Conservation (phyloP, 805 yeast genomes). For the Wilhelminamyces savonicus region DNA sequence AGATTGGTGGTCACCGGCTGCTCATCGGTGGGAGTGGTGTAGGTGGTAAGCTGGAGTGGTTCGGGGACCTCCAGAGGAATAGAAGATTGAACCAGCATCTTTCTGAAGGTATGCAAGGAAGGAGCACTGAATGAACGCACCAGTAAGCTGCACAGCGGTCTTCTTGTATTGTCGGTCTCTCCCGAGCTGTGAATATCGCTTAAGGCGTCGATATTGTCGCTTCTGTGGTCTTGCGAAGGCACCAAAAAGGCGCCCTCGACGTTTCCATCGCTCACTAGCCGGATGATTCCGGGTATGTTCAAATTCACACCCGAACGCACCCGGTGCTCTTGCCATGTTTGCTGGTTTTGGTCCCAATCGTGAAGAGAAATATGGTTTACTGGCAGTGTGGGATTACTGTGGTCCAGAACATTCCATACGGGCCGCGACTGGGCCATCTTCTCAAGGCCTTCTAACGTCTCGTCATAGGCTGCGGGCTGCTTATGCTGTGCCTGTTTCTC, state of each 20-base stretch:
- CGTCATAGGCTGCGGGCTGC: conserved; percentile 9
- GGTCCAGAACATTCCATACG: conserved; percentile 1
- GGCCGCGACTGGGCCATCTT: conserved; percentile 14
- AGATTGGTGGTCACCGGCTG: conserved; percentile 6
- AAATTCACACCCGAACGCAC: conserved; percentile 16
- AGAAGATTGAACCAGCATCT: conserved; percentile 5
- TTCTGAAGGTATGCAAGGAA: conserved; percentile 33
- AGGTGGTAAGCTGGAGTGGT: too few species aligned
- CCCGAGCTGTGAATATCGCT: conserved; percentile 16
- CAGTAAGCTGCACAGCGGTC: conserved; percentile 11
- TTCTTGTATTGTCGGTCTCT: neutral
- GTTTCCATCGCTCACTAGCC: conserved; percentile 13
- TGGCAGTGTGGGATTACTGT: neutral
- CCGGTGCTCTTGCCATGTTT: conserved; percentile 17
- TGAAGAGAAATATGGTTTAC: conserved; percentile 18
- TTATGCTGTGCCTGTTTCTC: conserved; percentile 1
- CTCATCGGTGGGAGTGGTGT: conserved; percentile 8
- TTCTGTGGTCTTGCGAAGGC: conserved; percentile 7
- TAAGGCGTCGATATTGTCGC: conserved; percentile 21
- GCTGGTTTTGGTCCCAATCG: conserved; percentile 25
- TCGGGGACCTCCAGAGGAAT: neutral
- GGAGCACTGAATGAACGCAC: conserved; percentile 33
- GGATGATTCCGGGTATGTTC: conserved; percentile 10
- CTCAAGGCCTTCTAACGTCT: conserved; percentile 20
- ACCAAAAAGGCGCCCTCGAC: conserved; percentile 2